Base-by-base conservation (phyloP, 2,329 filamentous ascomycete genomes). In the Biscogniauxia marginata region DNA sequence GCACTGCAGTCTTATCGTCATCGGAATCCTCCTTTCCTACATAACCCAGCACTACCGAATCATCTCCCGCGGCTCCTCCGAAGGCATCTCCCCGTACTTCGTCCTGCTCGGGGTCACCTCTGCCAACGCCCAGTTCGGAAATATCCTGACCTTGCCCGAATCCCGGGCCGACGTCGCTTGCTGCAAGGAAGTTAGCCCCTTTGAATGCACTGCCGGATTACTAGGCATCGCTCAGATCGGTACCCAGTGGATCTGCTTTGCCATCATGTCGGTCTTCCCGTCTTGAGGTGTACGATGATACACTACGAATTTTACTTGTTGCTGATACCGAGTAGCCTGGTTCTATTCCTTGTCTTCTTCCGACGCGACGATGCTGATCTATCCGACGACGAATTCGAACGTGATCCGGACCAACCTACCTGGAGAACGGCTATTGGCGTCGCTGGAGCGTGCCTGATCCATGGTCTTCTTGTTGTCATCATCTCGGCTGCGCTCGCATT, bases 261-360 rank as follows among this genome's bases (percentile, higher is more conserved):
- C 87, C 66, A 81, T 93, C 64, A 96, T 98, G 95, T 97, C 74
- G 68, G 88, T 77, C 43, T 13, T 13, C 25, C 30, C 22, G 11
- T 16, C 13, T 16, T 39, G n/a, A 9, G 6, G 13, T 16, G n/a
- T 9, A 39, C 6, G 30, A 16, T 30, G 16, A 46, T 39, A 7
- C 18, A 30, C 6, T 34, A 34, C 46, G 16, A 18, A 11, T 11
- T 13, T 55, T 21, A 6, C 44, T 59, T 21, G 47, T 46, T 46
- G 44, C 64, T 73, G 55, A 71, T 54, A n/a, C 23, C 45, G 39
- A n/a, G 22, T 64, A 98, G 93, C 63, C 86, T 98, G 52, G 79
- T 96, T 19, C 83, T 99, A n/a, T 99, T 96, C 75, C 84, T 98
- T 55, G 84, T 96, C 65, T 99, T 96, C 81, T 97, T 96, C 75